These are phyloP conservation scores for Marasmius sp. DNA, from an alignment of 1,284 basidiomycete genomes.

Conservation along the genomic window DNA sequence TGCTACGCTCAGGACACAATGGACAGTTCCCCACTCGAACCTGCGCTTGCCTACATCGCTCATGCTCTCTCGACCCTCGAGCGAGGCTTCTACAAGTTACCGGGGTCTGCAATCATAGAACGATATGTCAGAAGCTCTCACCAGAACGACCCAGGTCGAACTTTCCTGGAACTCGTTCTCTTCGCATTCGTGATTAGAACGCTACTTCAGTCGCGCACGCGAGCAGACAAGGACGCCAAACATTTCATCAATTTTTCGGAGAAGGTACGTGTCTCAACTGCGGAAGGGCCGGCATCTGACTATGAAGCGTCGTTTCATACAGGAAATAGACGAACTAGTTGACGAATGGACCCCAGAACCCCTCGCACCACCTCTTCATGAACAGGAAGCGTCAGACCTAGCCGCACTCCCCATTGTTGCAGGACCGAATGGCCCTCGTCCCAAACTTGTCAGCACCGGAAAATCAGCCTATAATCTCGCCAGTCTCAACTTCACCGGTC, in stretches of 20 bases:
- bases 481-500: slow-evolving; percentile 91
- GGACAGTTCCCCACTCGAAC: slow-evolving; percentile 46
- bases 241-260: slow-evolving; percentile 91
- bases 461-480: slow-evolving; percentile 89
- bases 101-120: slow-evolving; percentile 86
- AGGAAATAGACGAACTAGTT: slow-evolving; percentile 98
- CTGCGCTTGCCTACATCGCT: slow-evolving; percentile 60
- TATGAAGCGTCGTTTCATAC: background rate
- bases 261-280: slow-evolving; percentile 57
- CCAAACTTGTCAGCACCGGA: slow-evolving; percentile 72
- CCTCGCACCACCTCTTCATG: slow-evolving; percentile 64
- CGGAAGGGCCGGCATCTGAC: background rate
- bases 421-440: slow-evolving; percentile 83
- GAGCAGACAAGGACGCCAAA: slow-evolving; percentile 83
- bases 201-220: slow-evolving; percentile 84
- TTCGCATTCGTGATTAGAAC: slow-evolving; percentile 90
- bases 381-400: slow-evolving; percentile 69
- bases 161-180: slow-evolving; percentile 88
- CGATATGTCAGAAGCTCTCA: slow-evolving; percentile 91
- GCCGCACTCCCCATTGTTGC: slow-evolving; percentile 76
- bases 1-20: background rate
- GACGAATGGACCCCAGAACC: slow-evolving; percentile 94
- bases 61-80: slow-evolving; percentile 55
- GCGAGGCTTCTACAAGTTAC: slow-evolving; percentile 70
- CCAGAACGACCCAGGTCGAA: slow-evolving; percentile 90